Base-by-base conservation (phyloP, 2,329 filamentous ascomycete species). In the Sporothrix variecibatus region DNA sequence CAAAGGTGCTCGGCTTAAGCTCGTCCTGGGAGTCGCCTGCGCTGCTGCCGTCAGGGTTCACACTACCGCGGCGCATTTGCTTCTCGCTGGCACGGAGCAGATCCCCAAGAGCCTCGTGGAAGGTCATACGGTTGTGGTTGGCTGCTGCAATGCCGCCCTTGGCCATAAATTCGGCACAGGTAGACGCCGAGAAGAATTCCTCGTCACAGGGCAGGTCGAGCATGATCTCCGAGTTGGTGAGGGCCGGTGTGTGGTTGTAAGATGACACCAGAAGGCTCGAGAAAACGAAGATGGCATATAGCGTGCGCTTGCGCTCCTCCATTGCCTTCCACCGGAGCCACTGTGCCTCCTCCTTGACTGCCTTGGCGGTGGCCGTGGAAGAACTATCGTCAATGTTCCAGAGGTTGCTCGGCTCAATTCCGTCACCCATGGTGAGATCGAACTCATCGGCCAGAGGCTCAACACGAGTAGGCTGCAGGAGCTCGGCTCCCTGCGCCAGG, bases 141-240 rank as follows among this genome's bases (percentile, higher is more conserved):
- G 92, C 91, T 60, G 89, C 89, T 69, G 88, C 86, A 20, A 89
- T 83, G 9, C 95, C 95, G 46, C 95, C 94, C 82, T 91, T 90
- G 74, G 91, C 88, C 75, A 91, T 89, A 87, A 97, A 99, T 9
- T 89, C 89, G n/a, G 92, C 88, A n/a, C 93, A 91, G 51, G 89
- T 94, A 76, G 97, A 92, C 0, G 94, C 94, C 7, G 91, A 88
- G 87, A 94, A 98, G 68, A 97, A 90, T 74, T 97, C 93, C 81
- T 99, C 96, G 80, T 97, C 94, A 78, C 95, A 98, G 2, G 96
- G 96, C 23, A 98, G 86, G 79, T 97, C 93, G 34, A 98, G 87
- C 72, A 91, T 87, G 71, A 98, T 95, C 81, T 99, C 95, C 0
- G 95, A 98, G 81, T 98, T 98, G 62, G 95, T 94, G 78, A 99